These are phyloP conservation scores for Cercospora canescens DNA, from an alignment of 2,329 filamentous ascomycete genomes.

Conservation along the genomic window DNA sequence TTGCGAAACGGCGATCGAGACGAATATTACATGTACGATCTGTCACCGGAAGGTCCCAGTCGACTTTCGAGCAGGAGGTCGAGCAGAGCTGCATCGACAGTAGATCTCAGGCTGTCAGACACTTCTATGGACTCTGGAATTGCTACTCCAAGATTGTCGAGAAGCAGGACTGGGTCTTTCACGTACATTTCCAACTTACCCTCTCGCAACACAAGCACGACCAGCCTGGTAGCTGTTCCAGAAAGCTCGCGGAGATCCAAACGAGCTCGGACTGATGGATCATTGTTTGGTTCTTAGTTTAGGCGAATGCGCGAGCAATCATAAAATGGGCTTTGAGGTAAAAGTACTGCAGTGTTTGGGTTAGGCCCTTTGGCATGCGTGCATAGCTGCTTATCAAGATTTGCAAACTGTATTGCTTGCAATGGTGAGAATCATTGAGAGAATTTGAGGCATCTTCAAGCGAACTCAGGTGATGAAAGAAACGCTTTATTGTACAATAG, in stretches of 20 bases:
- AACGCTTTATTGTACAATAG: background rate
- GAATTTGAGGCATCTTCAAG: background rate
- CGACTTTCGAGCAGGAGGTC: conserved; percentile 10
- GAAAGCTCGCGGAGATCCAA: conserved; percentile 1
- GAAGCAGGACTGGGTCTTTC: conserved; percentile 2
- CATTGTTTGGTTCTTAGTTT: background rate
- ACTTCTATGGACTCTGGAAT: background rate
- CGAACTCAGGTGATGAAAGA: background rate
- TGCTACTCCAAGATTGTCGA: background rate
- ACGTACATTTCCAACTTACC: background rate
- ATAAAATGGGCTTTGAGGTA: background rate
- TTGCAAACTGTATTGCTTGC: background rate
- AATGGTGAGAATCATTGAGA: background rate
- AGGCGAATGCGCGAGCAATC: background rate
- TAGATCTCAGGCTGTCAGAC: background rate
- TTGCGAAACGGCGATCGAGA: background rate
- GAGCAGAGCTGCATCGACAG: background rate
- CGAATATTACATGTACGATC: background rate
- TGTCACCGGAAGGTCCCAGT: conserved; percentile 10
- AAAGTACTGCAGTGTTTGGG: background rate
- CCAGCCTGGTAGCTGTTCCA: conserved; percentile 1
- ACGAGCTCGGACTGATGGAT: conserved; percentile 1
- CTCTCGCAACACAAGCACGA: conserved; percentile 10
- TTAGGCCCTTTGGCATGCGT: background rate
- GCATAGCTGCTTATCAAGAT: background rate